A percentile compares a stretch with the other conserved stretches of the same genome.
These are phyloP conservation scores for Typha latifolia DNA, from an alignment of 176 grass and related monocot genomes.

Conservation along the genomic window DNA sequence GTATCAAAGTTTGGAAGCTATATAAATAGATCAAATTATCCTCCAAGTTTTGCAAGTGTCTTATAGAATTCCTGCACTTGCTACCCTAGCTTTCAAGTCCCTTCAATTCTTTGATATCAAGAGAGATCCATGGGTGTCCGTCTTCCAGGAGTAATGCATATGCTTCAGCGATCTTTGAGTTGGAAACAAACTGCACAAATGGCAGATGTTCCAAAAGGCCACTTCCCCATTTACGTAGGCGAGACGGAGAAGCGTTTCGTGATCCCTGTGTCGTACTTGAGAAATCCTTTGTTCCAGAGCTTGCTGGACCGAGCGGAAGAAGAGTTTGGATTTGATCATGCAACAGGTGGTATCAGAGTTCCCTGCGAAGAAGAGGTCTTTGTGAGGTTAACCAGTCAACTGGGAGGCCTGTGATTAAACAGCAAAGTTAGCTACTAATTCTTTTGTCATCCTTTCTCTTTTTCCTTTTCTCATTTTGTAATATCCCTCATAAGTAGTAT, in stretches of 20 bases:
- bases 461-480: too few species aligned
- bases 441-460: too few species aligned
- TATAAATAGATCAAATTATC: too few species aligned
- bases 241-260: constrained; percentile 10
- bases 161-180: neutral
- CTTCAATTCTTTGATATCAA: neutral
- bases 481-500: too few species aligned
- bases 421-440: too few species aligned
- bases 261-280: constrained; percentile 8
- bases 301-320: constrained; percentile 9
- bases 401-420: neutral
- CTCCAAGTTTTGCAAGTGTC: too few species aligned
- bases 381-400: neutral
- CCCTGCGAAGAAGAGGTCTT: constrained; percentile 2
- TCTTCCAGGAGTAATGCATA: neutral
- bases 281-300: constrained; percentile 9
- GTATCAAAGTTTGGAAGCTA: too few species aligned
- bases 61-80: too few species aligned
- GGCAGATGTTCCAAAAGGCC: constrained; percentile 6
- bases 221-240: constrained; percentile 6
- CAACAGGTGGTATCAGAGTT: constrained; percentile 5
- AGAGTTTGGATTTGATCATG: constrained; percentile 11
- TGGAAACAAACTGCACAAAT: neutral
- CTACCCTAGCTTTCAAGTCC: too few species aligned
- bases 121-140: neutral